These are phyloP conservation scores for Penicillium sp. DNA, from an alignment of 2,329 filamentous ascomycete genomes.

Conservation along the genomic window DNA sequence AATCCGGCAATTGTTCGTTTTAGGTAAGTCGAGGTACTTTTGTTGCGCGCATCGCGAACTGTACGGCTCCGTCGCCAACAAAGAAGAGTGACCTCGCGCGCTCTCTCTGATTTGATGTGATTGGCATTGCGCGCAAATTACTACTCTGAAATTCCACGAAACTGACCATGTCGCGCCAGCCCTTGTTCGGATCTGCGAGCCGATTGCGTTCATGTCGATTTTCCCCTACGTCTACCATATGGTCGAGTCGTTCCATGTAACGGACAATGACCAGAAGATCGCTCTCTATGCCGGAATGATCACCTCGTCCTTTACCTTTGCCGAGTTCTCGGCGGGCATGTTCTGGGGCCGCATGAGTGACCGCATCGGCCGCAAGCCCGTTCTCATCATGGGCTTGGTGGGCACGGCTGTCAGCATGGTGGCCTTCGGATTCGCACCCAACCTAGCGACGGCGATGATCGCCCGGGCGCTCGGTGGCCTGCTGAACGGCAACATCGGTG, in stretches of 20 bases:
- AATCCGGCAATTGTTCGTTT: constrained; percentile 53
- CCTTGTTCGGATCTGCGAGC: constrained; percentile 93
- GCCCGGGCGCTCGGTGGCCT: constrained; percentile 86
- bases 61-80: constrained; percentile 14
- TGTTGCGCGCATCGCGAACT: constrained; percentile 20
- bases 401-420: constrained; percentile 92
- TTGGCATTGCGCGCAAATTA: not conserved
- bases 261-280: constrained; percentile 73
- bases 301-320: constrained; percentile 92
- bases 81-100: too few relatives aligned
- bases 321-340: constrained; percentile 88
- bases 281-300: constrained; percentile 94
- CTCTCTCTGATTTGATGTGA: too few relatives aligned
- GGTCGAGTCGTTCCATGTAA: constrained; percentile 87
- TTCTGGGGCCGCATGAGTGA: constrained; percentile 94
- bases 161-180: constrained; percentile 51
- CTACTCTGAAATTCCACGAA: not conserved
- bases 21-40: constrained; percentile 40
- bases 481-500: constrained; percentile 94
- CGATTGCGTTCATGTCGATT: constrained; percentile 99
- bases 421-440: constrained; percentile 85
- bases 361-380: constrained; percentile 85
- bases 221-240: constrained; percentile 99
- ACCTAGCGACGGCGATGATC: constrained; percentile 74
- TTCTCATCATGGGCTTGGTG: constrained; percentile 81